phyloP scores from a whole-genome alignment of 495 filamentous ascomycete species.

The Aspergillus coremiiformis region DNA sequence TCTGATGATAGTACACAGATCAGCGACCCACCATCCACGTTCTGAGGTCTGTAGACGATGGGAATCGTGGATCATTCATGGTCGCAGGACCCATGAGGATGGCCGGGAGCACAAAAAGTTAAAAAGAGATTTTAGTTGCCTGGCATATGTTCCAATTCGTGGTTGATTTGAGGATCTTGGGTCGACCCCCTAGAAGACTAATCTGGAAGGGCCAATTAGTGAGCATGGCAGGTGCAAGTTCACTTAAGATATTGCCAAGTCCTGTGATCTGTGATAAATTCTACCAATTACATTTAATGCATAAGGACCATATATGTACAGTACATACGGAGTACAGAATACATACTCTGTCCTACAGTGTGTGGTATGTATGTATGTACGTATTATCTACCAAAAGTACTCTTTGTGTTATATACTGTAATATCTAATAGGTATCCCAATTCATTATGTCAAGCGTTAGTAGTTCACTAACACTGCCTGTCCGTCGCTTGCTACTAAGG shows the following conservation, averaged over 20 bases:
- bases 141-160: background rate
- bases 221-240: background rate
- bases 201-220: background rate
- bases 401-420: too few relatives aligned
- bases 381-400: too few relatives aligned
- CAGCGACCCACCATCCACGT: slow-evolving; percentile 21
- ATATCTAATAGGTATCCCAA: too few relatives aligned
- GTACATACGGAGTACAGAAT: too few relatives aligned
- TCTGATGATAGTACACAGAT: too few relatives aligned
- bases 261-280: background rate
- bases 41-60: slow-evolving; percentile 20
- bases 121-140: background rate
- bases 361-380: too few relatives aligned
- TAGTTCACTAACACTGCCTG: too few relatives aligned
- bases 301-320: too few relatives aligned
- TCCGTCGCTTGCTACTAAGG: too few relatives aligned
- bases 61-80: slow-evolving; percentile 1
- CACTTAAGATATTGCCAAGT: background rate
- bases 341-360: too few relatives aligned
- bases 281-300: too few relatives aligned
- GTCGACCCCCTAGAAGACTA: background rate
- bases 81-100: background rate
- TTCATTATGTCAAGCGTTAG: too few relatives aligned
- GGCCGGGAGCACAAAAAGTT: background rate
- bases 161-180: background rate